Evolutionary conservation across 2,329 filamentous ascomycete genomes (phyloP).

Genomic region (Pezizomycotina sp.): DNA sequence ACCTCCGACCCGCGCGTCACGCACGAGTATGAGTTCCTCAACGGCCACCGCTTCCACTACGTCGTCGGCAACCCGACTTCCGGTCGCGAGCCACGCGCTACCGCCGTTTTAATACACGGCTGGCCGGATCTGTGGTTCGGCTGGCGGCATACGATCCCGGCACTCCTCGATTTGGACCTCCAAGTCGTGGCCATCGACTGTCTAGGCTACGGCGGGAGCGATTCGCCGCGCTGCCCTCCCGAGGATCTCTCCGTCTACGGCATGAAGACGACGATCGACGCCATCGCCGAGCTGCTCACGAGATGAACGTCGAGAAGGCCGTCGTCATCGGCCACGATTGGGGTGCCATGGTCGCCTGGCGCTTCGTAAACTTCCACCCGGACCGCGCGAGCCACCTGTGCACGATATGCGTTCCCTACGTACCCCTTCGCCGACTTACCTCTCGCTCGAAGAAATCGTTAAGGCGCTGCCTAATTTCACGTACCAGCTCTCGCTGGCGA

Average conservation of each 20-base stretch:
- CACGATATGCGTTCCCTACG: slow-evolving; percentile 63
- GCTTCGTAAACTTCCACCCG: slow-evolving; percentile 56
- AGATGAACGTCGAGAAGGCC: slow-evolving; percentile 41
- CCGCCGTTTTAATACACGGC: slow-evolving; percentile 23
- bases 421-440: slow-evolving; percentile 36
- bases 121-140: slow-evolving; percentile 33
- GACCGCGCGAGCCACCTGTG: slow-evolving; percentile 58
- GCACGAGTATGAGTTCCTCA: slow-evolving; percentile 24
- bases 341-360: slow-evolving; percentile 62
- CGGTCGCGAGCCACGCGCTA: too few species aligned
- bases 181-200: slow-evolving; percentile 72
- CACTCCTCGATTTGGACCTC: slow-evolving; percentile 53
- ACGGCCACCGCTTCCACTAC: slow-evolving; percentile 26
- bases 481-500: slow-evolving; percentile 70
- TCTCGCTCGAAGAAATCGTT: slow-evolving; percentile 33
- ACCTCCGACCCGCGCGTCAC: slow-evolving; percentile 24
- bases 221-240: slow-evolving; percentile 39
- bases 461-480: slow-evolving; percentile 20
- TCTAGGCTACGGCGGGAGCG: slow-evolving; percentile 70
- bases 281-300: slow-evolving; percentile 55
- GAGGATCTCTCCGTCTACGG: slow-evolving; percentile 47
- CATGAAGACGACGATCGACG: slow-evolving; percentile 53
- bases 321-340: slow-evolving; percentile 88
- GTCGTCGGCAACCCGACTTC: too few species aligned
- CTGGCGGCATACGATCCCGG: slow-evolving; percentile 80